These are phyloP conservation scores for Mortierella sp. DNA, from an alignment of 371 early-diverging fungal genomes.

Conservation along the genomic window DNA sequence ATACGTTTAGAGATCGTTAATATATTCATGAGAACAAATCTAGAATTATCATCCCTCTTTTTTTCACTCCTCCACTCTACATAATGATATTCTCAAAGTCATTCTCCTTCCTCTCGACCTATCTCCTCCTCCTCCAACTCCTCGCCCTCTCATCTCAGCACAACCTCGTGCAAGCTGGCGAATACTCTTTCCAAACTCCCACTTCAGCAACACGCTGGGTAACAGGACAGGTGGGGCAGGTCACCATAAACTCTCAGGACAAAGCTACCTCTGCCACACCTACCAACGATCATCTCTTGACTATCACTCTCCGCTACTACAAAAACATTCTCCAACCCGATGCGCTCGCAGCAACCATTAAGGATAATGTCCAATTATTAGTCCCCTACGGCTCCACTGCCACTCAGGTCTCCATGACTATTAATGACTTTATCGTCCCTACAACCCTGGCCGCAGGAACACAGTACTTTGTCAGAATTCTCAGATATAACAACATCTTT, in stretches of 20 bases:
- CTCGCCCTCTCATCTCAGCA: background rate
- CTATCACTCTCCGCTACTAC: constrained; percentile 15
- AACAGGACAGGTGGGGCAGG: constrained; percentile 21
- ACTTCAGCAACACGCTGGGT: constrained; percentile 39
- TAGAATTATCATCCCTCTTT: too few relatives aligned
- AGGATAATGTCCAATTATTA: constrained; percentile 27
- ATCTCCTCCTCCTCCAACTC: constrained; percentile 3
- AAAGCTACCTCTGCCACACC: constrained; percentile 15
- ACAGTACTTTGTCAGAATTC: constrained; percentile 22
- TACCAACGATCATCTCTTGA: constrained; percentile 18
- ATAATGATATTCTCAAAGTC: constrained; percentile 1
- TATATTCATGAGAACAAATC: too few relatives aligned
- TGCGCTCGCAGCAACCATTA: constrained; percentile 12
- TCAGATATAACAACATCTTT: constrained; percentile 15
- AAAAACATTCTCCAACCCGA: constrained; percentile 4
- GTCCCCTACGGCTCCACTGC: constrained; percentile 15
- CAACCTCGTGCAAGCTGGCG: constrained; percentile 9
- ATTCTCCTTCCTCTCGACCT: background rate
- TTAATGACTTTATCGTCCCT: constrained; percentile 34
- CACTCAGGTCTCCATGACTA: constrained; percentile 10
- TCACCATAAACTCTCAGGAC: constrained; percentile 20
- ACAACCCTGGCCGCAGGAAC: constrained; percentile 15
- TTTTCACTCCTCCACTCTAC: too few relatives aligned
- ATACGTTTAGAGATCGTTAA: too few relatives aligned
- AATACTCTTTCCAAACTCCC: constrained; percentile 26